Base-by-base conservation (phyloP, 441 rosid species). In the Dalechampia spathulata region DNA sequence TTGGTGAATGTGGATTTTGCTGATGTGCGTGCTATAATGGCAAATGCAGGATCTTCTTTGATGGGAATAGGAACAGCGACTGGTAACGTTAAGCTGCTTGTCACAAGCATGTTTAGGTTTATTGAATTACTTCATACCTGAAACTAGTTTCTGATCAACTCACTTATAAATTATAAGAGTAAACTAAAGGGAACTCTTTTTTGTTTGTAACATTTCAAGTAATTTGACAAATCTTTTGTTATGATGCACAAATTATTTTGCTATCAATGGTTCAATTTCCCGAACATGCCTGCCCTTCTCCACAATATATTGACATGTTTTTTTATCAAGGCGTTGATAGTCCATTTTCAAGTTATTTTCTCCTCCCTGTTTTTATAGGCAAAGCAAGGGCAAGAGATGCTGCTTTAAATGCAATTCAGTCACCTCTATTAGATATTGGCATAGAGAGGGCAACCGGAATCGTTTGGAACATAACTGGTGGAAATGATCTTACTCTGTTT, bases 401-500 rank as follows among this genome's bases (percentile, higher is more conserved):
- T 67, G 99, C 99, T 48, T 68, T 92, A 62, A 86, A 92, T 51
- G 99, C 99, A 6, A 92, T 92, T 68, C 99, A 92, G 52, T 92
- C 96, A 65, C 98, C 98, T 62, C 72, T 92, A 51, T 67, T 88
- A 57, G 96, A 92, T 72, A 79, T 92, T 66, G 98, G 96, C 56
- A 92, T 89, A 63, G 99, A 92, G 72, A 85, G 99, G 68, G 99
- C 99, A 58, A 92, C 99, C 55, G 99, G 99, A 57, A 92, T 92
- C 28, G 94, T 92, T 23, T 92, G 96, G 96, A 92, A 88, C 77
- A 92, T 92, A 48, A 91, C 98, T 56, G 98, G 95, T 65, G 99
- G 97, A 76, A 82, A 63, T 50, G 97, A 93, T 72, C 61, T 90
- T 63, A 90, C 97, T 64, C 70, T 93, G 67, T 87, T 79, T 52